A percentile compares a stretch with the other conserved stretches of the same genome.
Conservation (phyloP, 306 rosid species). For the Boehmeria nivea region DNA sequence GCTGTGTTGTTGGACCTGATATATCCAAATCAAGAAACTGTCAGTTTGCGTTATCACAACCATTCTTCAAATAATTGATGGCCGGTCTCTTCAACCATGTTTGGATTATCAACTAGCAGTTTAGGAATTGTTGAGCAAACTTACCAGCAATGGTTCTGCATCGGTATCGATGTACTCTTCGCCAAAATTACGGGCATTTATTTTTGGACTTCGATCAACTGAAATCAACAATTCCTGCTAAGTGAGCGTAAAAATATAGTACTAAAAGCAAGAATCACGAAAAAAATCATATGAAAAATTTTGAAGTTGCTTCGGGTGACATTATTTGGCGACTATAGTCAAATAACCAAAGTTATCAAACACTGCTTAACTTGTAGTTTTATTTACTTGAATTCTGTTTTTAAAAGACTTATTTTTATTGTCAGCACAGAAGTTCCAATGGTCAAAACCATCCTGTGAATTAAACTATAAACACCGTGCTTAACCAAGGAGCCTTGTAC, state of each 20-base stretch:
- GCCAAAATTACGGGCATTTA: slow-evolving; percentile 1
- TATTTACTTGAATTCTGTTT: too few species aligned
- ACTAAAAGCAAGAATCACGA: too few species aligned
- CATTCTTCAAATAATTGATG: background rate
- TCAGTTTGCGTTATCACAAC: slow-evolving; percentile 5
- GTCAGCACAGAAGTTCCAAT: too few species aligned
- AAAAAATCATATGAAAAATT: too few species aligned
- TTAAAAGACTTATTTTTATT: too few species aligned
- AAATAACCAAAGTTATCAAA: too few species aligned
- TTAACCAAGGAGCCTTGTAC: too few species aligned
- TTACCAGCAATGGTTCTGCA: slow-evolving; percentile 42
- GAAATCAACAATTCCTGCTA: background rate
- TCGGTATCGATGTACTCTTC: slow-evolving; percentile 27
- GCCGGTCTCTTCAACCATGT: background rate
- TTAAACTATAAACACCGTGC: too few species aligned
- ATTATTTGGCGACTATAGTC: too few species aligned
- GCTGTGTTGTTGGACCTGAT: slow-evolving; percentile 32
- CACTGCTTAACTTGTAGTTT: too few species aligned
- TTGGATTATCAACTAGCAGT: background rate
- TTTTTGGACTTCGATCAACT: slow-evolving; percentile 28
- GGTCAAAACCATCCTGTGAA: too few species aligned
- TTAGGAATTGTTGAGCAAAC: slow-evolving; percentile 9
- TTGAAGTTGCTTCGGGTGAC: too few species aligned
- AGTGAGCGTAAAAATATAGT: background rate
- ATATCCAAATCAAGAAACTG: slow-evolving; percentile 8